These are phyloP conservation scores for Trypanosoma vivax DNA, from an alignment of 208 protist genomes.

Conservation along the genomic window DNA sequence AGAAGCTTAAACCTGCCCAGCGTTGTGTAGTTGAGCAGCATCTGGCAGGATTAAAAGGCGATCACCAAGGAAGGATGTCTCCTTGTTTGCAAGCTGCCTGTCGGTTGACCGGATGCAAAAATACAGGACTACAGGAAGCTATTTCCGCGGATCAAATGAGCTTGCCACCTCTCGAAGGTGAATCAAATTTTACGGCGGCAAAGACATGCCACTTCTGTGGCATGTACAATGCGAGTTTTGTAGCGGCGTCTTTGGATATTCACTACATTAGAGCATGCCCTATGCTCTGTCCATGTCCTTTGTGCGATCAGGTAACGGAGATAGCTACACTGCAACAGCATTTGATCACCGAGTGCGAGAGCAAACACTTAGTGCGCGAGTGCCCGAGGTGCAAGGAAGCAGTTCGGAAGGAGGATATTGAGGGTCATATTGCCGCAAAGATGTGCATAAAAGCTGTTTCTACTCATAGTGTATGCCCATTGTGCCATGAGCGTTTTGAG, in stretches of 20 bases:
- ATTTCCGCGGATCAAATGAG: no score
- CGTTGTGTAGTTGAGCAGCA: slow-evolving; percentile 68
- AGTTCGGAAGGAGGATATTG: slow-evolving; percentile 66
- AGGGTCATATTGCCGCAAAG: slow-evolving; percentile 55
- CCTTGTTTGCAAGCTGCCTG: no score
- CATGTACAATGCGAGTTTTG: slow-evolving; percentile 63
- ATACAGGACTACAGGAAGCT: no score
- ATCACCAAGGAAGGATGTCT: no score
- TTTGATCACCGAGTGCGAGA: slow-evolving; percentile 82
- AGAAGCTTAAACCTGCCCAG: slow-evolving; percentile 68
- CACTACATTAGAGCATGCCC: slow-evolving; percentile 85
- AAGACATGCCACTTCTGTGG: slow-evolving; percentile 86
- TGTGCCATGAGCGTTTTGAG: slow-evolving; percentile 78
- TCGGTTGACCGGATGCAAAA: no score
- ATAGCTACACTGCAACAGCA: slow-evolving; percentile 86
- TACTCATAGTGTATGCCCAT: slow-evolving; percentile 72
- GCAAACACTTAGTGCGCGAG: slow-evolving; percentile 55
- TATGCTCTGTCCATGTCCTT: slow-evolving; percentile 87
- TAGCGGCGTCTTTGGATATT: slow-evolving; percentile 65
- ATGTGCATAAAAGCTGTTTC: slow-evolving; percentile 65
- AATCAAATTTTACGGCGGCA: neutral
- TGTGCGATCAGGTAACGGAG: slow-evolving; percentile 90
- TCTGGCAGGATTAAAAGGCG: slow-evolving; percentile 10
- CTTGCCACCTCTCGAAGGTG: neutral
- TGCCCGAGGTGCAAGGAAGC: slow-evolving; percentile 88